Evolutionary conservation across 768 basidiomycete species (phyloP), one percentile per base, ranked within the genome.

Genomic region (Lentinula raphanica): DNA sequence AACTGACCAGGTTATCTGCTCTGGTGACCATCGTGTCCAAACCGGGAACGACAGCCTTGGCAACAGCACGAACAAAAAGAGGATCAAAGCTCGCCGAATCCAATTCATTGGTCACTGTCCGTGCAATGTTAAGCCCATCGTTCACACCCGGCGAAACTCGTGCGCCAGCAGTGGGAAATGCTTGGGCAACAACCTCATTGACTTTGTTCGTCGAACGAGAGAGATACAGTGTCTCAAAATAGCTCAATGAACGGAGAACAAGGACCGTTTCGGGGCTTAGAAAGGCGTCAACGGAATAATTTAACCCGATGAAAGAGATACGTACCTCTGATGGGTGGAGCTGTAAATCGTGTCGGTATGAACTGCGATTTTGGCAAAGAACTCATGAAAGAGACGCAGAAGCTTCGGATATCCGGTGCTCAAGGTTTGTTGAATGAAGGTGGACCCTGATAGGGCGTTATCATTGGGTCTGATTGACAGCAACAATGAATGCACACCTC

Each of bases 291-390:
- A 42, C 59, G n/a, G n/a, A 17, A 58, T 56, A 39, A 42, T 28
- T 11, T 9, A n/a, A 39, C 29, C 29, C 25, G 2, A 25, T 32
- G 49, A 36, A 54, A 42, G 58, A 36, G 56, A n/a, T 29, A 54
- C 38, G 25, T 54, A 91, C 93, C 92, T 94, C 73, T 99, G 97
- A 50, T 89, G 81, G 0, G 83, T 78, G 54, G 87, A 83, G 0
- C 84, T 87, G 68, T 98, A 98, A 5, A 91, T 76, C 0, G 97
- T 98, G 66, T 98, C 96, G 1, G 97, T 97, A 67, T 98, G 92
- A 11, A 96, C 89, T 2, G 93, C 86, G 54, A 98, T 93, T 69
- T 94, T 94, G 29, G 89, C 85, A 68, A 99, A 99, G 74, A 99
- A 97, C 39, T 94, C 94, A 56, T 99, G 97, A 72, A 99, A 95